Base-by-base conservation (phyloP, 2,329 filamentous ascomycete genomes). In the Ophiostoma angusticollis region DNA sequence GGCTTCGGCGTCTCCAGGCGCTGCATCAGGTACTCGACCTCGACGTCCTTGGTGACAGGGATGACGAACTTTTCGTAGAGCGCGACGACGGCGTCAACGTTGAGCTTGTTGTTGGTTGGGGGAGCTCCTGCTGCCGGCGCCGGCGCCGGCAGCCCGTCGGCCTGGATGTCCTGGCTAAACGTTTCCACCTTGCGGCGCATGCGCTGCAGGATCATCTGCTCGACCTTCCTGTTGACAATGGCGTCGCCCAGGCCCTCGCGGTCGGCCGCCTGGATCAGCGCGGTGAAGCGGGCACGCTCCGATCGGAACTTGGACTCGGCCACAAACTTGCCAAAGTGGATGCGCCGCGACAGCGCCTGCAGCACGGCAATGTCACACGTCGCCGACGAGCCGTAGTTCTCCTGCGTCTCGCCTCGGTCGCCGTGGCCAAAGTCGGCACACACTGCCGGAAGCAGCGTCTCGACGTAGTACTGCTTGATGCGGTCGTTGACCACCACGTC, bases 311-410 rank as follows among this genome's bases (percentile, higher is more conserved):
- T 98, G 43, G 80, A 79, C 68, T 98, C 91, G 31, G 91, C 91
- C 8, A 98, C 91, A 54, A 96, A 96, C 64, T 96, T 98, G 50
- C 91, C 91, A 63, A 94, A 98, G 61, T 98, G 91, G 50, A 98
- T 91, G 40, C 91, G 71, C 30, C 89, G 73, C 28, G 84, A 93
- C 33, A 98, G 64, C 4, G 91, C 83, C 65, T 98, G 91, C 47
- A 98, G 67, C 52, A 83, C 89, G 38, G 75, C 72, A 45, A 98
- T 91, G 60, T 98, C 91, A 56, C 82, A 86, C 1, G 85, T 93
- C 2, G 86, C 89, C 1, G 87, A 72, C 6, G 84, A 93, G 13
- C 91, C 91, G 63, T 96, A 98, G 63, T 98, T 95, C 62, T 96
- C 91, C 57, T 85, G 78, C 12, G 75, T 74, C 57, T 93, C 87